Percentiles rank a stretch among this genome's conserved stretches.
Evolutionary conservation across 73 alveolate species (phyloP).

Genomic region (Durusdinium trenchii): DNA sequence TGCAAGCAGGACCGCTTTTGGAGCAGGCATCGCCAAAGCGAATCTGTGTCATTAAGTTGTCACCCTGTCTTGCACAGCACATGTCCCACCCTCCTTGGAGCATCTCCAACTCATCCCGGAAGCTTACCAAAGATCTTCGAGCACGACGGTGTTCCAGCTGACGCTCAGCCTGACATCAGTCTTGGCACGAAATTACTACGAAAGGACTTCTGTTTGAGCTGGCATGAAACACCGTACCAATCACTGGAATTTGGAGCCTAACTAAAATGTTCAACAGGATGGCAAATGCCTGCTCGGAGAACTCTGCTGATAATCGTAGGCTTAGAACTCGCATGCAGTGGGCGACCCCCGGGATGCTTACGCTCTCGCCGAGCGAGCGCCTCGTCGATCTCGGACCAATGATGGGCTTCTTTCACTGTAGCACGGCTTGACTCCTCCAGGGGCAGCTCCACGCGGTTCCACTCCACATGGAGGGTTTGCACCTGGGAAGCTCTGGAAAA

Average conservation of each 20-base stretch:
- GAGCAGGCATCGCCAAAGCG: background rate
- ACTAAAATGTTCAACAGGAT: background rate
- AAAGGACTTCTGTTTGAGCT: too few species aligned
- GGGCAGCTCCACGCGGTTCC: slow-evolving; percentile 75
- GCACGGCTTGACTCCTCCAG: background rate
- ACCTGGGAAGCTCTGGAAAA: background rate
- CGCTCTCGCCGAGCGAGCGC: background rate
- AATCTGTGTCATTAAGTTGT: background rate
- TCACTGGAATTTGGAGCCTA: background rate
- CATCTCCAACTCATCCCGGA: slow-evolving; percentile 75
- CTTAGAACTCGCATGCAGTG: background rate
- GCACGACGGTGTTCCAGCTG: background rate
- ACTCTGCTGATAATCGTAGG: background rate
- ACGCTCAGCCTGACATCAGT: slow-evolving; percentile 21
- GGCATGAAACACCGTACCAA: too few species aligned
- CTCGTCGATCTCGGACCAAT: slow-evolving; percentile 84
- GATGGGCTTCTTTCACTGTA: slow-evolving; percentile 53
- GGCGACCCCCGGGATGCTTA: background rate
- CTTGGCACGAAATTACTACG: background rate
- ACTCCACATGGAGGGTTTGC: slow-evolving; percentile 62
- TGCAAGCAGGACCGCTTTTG: background rate
- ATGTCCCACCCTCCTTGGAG: slow-evolving; percentile 24
- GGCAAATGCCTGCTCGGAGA: background rate
- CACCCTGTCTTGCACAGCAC: background rate
- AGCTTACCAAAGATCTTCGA: slow-evolving; percentile 20